Base-by-base conservation (phyloP, 805 yeast species). In the Candida ulmi region DNA sequence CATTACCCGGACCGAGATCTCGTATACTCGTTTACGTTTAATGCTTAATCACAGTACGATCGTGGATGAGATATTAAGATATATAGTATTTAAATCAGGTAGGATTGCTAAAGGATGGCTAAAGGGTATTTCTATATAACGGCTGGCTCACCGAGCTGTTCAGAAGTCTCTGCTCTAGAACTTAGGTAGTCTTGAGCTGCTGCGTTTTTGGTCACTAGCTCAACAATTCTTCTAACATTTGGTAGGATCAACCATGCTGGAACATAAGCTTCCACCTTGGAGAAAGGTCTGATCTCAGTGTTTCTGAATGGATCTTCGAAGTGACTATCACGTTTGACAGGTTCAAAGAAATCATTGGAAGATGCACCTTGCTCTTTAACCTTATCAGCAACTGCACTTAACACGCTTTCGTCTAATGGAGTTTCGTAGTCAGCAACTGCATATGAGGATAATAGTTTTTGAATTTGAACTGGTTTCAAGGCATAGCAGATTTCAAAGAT, bases 171-270 rank as follows among this genome's bases (percentile, higher is more conserved):
- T 13, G 40, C 38, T 39, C 46, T 54, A 24, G 45, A 43, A 61
- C 53, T 50, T 37, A 46, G 50, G 51, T 46, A 57, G 45, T 80
- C 85, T 59, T 79, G 87, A 12, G 72, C 86, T 17, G 83, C 71
- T 15, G 91, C 95, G 57, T 83, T 83, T 63, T 79, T 82, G 11
- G 95, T 86, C 35, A 84, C 91, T 51, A 93, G 70, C 60, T 90
- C 96, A 30, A 90, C 86, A 35, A 93, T 79, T 62, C 93, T 74
- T 68, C 95, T 83, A 28, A 95, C 81, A 30, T 77, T 81, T 33
- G 98, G 98, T 48, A 90, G 77, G 51, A 83, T 85, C 64, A 93
- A 69, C 86, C 95, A 86, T 1, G 95, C 90, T 30, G 99, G 99
- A 46, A 93, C 91, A 57, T 90, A 93, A 15, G 95, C 88, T 66